Conservation (phyloP, 1,284 basidiomycete species). For the Naganishia cerealis region DNA sequence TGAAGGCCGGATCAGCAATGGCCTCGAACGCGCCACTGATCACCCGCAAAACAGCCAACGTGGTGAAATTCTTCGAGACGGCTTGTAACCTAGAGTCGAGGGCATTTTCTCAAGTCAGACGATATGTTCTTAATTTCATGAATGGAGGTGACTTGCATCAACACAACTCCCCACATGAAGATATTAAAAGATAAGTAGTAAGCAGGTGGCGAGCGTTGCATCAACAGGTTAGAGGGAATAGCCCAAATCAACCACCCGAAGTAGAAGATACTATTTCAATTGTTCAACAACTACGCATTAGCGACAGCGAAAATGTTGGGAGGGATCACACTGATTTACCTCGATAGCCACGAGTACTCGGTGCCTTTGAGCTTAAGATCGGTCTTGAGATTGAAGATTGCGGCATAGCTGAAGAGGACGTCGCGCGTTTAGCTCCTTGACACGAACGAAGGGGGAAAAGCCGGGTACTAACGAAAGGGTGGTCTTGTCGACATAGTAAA, state of each 20-base stretch:
- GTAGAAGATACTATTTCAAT: slow-evolving; percentile 52
- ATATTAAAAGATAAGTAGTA: slow-evolving; percentile 58
- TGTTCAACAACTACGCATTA: not conserved
- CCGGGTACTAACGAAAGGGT: slow-evolving; percentile 35
- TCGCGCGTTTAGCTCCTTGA: not conserved
- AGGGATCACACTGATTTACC: slow-evolving; percentile 22
- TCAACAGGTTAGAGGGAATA: slow-evolving; percentile 57
- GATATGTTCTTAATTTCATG: not conserved
- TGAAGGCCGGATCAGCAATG: slow-evolving; percentile 53
- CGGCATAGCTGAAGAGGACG: slow-evolving; percentile 43
- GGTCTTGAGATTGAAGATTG: slow-evolving; percentile 51
- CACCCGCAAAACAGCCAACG: slow-evolving; percentile 55
- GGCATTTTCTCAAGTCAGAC: not conserved
- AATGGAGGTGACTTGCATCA: slow-evolving; percentile 38
- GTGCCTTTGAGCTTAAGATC: slow-evolving; percentile 47
- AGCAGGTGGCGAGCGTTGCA: slow-evolving; percentile 57
- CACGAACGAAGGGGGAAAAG: slow-evolving; percentile 7
- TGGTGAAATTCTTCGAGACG: slow-evolving; percentile 54
- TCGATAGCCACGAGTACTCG: slow-evolving; percentile 52
- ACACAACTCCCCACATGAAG: slow-evolving; percentile 56
- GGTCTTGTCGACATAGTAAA: slow-evolving; percentile 51
- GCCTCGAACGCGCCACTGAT: slow-evolving; percentile 57
- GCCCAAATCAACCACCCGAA: slow-evolving; percentile 59
- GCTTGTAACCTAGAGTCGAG: slow-evolving; percentile 53
- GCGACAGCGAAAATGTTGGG: not conserved